Evolutionary conservation across 2,329 filamentous ascomycete species (phyloP).

Genomic region (Xylaria sp.): DNA sequence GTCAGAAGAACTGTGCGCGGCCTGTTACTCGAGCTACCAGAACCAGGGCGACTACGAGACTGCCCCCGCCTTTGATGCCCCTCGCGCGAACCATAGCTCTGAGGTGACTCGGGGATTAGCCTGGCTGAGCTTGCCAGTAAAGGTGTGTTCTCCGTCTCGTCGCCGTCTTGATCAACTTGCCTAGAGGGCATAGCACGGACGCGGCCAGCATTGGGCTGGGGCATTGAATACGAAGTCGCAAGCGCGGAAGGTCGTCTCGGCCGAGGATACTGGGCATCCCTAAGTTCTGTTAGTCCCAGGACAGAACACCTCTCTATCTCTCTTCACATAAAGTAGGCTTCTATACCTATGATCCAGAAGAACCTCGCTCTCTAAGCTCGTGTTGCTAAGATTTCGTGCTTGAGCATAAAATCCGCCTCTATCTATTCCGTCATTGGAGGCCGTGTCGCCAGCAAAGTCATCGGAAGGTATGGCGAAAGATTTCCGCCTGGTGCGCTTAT

Average conservation of each 20-base stretch:
- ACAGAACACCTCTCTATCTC: neutral
- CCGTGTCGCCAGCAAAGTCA: constrained; percentile 56
- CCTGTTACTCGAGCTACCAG: constrained; percentile 61
- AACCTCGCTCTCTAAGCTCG: constrained; percentile 89
- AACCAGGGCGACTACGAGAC: constrained; percentile 57
- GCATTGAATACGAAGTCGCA: constrained; percentile 44
- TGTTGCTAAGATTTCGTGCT: constrained; percentile 75
- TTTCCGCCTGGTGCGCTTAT: constrained; percentile 79
- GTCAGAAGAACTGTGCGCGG: constrained; percentile 49
- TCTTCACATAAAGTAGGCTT: neutral
- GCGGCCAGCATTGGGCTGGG: constrained; percentile 44
- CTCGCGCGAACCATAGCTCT: constrained; percentile 59
- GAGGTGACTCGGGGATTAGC: constrained; percentile 48
- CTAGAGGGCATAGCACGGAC: constrained; percentile 36
- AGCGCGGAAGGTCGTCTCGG: constrained; percentile 69
- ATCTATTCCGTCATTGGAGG: constrained; percentile 24
- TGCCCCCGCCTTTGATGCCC: constrained; percentile 48
- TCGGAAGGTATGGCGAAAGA: constrained; percentile 78
- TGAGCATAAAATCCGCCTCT: constrained; percentile 62
- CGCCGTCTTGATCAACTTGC: constrained; percentile 50
- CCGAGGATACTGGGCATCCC: constrained; percentile 59
- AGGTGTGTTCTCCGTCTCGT: constrained; percentile 67
- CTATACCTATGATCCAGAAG: constrained; percentile 80
- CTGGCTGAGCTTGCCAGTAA: constrained; percentile 61
- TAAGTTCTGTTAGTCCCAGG: constrained; percentile 20